Base-by-base conservation (phyloP, 2,329 filamentous ascomycete genomes). In the Parafenestella ontariensis region DNA sequence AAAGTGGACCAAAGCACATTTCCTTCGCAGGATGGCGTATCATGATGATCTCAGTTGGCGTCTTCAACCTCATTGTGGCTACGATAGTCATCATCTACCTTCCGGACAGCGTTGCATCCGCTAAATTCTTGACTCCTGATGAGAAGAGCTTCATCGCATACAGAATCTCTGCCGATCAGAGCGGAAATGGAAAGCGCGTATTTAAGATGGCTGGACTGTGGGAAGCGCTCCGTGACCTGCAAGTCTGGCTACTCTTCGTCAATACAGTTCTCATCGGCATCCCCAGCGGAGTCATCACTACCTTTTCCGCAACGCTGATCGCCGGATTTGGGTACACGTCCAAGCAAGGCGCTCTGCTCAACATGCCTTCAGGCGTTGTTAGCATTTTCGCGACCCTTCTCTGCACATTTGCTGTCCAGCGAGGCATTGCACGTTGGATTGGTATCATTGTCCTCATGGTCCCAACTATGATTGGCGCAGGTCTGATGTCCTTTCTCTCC, bases 31-130 rank as follows among this genome's bases (percentile, higher is more conserved):
- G 58, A 11, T 66, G 62, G 62, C 56, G 61, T 7, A 37, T 65
- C 34, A 67, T 66, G 65, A 68, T 66, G 40, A 23, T 65, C 5
- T 54, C 62, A 2, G 44, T 68, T 21, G 56, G 65, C 2, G 45
- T 55, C 20, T 9, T 65, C 10, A 66, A 59, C 1, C 29, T 58
- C 3, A 43, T 53, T 3, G 49, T 65, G 10, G 62, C 64, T 2
- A 6, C 61, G 23, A 53, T 62, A 20, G 71, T 75, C 18, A 42
- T 75, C n/a, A 9, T 74, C 3, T 71, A 74, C 46, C 61, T 79
- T 0, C 77, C 76, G 0, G 75, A 78, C 54, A 77, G 26, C 26
- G 26, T 28, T 28, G 26, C 26, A 28, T 28, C 26, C 5, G 26
- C 26, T 10, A 28, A 28, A 10, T 28, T 28, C 10, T 28, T 28